Percentiles rank a stretch among this genome's conserved stretches.
Evolutionary conservation across 768 basidiomycete species (phyloP).

Genomic region (Tremella fuciformis): DNA sequence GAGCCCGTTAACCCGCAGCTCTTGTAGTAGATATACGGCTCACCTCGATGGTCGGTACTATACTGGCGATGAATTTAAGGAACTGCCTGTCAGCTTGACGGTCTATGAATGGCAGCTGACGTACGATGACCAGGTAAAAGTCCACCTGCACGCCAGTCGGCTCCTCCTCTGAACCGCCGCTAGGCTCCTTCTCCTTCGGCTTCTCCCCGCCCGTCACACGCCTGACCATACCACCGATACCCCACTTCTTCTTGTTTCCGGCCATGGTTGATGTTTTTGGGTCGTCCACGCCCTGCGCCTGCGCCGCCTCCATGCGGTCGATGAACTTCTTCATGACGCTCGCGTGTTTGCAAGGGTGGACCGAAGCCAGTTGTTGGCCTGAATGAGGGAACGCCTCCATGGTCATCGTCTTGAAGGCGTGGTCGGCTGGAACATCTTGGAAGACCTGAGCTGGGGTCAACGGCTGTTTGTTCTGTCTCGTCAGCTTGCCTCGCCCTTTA

Average conservation of each 20-base stretch:
- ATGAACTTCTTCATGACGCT: constrained; percentile 99
- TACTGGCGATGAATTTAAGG: constrained; percentile 97
- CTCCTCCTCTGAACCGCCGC: constrained; percentile 57
- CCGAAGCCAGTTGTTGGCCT: constrained; percentile 72
- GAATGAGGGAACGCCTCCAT: constrained; percentile 98
- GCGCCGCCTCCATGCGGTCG: constrained; percentile 79
- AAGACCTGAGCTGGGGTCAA: constrained; percentile 87
- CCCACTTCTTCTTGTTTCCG: constrained; percentile 63
- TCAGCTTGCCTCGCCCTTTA: background rate
- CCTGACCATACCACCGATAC: constrained; percentile 64
- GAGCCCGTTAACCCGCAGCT: constrained; percentile 3
- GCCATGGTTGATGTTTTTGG: constrained; percentile 53
- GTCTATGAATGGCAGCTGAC: constrained; percentile 52
- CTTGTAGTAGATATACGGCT: constrained; percentile 5
- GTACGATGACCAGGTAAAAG: constrained; percentile 80
- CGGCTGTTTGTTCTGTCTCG: constrained; percentile 72
- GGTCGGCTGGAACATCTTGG: constrained; percentile 95
- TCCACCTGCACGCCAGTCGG: constrained; percentile 90
- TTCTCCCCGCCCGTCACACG: constrained; percentile 63
- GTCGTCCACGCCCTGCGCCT: constrained; percentile 62
- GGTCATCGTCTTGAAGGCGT: constrained; percentile 97
- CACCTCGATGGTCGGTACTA: constrained; percentile 98
- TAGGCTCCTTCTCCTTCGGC: constrained; percentile 49
- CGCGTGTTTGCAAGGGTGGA: constrained; percentile 98
- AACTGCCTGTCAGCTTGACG: constrained; percentile 47